phyloP scores from a whole-genome alignment of 257 asterid genomes.

The Solanum phureja region DNA sequence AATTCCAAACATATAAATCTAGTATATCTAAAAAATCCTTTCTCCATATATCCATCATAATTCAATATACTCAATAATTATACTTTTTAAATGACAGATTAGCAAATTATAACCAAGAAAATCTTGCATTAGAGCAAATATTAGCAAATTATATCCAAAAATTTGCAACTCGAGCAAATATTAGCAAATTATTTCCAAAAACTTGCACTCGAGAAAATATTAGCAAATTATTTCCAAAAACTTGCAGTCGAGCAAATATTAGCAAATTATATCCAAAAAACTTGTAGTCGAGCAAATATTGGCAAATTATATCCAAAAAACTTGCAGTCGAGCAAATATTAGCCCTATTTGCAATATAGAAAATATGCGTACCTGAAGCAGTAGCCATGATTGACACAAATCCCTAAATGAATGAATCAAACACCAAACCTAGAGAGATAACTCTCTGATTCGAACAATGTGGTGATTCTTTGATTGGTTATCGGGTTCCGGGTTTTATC shows the following conservation, averaged over 20 bases:
- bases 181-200: no score
- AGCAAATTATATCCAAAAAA: background rate
- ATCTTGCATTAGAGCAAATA: background rate
- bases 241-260: background rate
- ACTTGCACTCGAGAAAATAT: background rate
- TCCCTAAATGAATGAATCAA: background rate
- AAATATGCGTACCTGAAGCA: slow-evolving; percentile 44
- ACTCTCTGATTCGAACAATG: background rate
- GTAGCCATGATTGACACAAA: slow-evolving; percentile 50
- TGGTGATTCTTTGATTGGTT: background rate
- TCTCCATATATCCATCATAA: background rate
- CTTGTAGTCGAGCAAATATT: background rate
- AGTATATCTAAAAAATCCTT: background rate
- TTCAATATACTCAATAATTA: background rate
- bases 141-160: background rate
- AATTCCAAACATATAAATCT: background rate
- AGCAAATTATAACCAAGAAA: background rate
- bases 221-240: background rate
- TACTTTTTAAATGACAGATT: background rate
- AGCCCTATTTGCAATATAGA: background rate
- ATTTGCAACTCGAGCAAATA: background rate
- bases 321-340: background rate
- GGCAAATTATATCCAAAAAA: background rate
- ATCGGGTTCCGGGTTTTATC: background rate
- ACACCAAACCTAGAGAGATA: background rate